A percentile compares a stretch with the other conserved stretches of the same genome.
Evolutionary conservation across 2,329 filamentous ascomycete species (phyloP).

Genomic region (Stemphylium lycopersici): DNA sequence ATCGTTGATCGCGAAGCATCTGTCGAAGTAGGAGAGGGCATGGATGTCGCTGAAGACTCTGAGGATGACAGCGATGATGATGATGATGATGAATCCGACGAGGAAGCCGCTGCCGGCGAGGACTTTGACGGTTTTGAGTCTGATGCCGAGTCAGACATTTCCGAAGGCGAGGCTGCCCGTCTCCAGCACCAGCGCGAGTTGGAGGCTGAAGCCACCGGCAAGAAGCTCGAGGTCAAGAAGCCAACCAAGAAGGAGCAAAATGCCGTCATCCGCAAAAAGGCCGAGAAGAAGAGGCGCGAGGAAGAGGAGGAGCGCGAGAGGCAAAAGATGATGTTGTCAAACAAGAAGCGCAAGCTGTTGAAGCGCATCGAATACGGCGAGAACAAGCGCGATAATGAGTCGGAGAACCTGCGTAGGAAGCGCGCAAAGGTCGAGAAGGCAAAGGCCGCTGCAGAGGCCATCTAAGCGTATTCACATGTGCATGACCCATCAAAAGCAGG

Average conservation of each 20-base stretch:
- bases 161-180: conserved; percentile 65
- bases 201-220: conserved; percentile 85
- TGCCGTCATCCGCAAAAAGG: conserved; percentile 70
- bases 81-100: conserved; percentile 53
- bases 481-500: conserved; percentile 18
- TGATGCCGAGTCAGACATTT: conserved; percentile 54
- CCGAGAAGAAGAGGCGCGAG: conserved; percentile 63
- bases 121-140: conserved; percentile 58
- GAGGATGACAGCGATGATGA: conserved; percentile 54
- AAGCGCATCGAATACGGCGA: conserved; percentile 98
- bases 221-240: conserved; percentile 50
- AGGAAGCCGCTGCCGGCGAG: conserved; percentile 28
- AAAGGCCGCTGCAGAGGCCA: conserved; percentile 40
- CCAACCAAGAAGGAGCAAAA: conserved; percentile 63
- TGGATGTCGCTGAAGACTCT: conserved; percentile 56
- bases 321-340: conserved; percentile 96
- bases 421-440: conserved; percentile 82
- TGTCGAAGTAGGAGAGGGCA: conserved; percentile 56
- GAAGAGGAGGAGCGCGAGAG: conserved; percentile 89
- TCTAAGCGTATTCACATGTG: conserved; percentile 13
- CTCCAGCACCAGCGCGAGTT: conserved; percentile 85
- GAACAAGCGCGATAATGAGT: conserved; percentile 89
- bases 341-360: conserved; percentile 95
- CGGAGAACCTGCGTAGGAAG: conserved; percentile 86
- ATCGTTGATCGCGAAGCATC: conserved; percentile 49